Evolutionary conservation across 306 rosid species (phyloP), one percentile per base, ranked within the genome.

Genomic region (Erythrophleum fordii): DNA sequence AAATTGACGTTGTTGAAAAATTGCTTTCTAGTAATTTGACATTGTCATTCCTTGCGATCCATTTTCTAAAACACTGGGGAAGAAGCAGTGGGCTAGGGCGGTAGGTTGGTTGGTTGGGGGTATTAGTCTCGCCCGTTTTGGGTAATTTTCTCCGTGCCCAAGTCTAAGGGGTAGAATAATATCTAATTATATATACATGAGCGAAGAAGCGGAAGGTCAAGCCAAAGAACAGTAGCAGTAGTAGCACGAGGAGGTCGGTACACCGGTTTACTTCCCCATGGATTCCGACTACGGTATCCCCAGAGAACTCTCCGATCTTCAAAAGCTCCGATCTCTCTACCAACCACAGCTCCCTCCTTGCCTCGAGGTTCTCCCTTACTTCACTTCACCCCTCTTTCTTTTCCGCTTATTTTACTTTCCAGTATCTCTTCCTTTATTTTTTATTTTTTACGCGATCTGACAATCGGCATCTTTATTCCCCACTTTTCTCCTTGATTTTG

Each of bases 251-350:
- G 44, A 6, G 69, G 26, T 66, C 17, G n/a, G 49, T n/a, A 20
- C 6, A 1, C 52, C 51, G 11, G 18, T 22, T 67, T 52, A 18
- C 72, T 39, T 41, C 52, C 25, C 51, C 52, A 90, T 90, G 94
- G 93, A 91, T 79, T 91, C 95, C 49, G 93, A 91, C 70, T 91
- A 91, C 83, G 91, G 92, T 83, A 87, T 91, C 75, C 91, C 91
- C 73, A 83, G 95, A 56, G 88, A 91, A 73, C 95, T 91, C 87
- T 91, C 95, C 52, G 95, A 81, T 77, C 90, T 91, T 37, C 92
- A 91, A 79, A 80, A 87, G 9, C 71, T 80, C 53, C 86, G 92
- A 52, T 89, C 93, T 46, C 84, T 72, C 64, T 85, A 91, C 85
- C 87, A 89, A 22, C 95, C 93, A 0, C 62, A 61, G 4, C 89